Evolutionary conservation across 1,139 yeast species (phyloP).

Genomic region (Protomyces arabidopsidicola): DNA sequence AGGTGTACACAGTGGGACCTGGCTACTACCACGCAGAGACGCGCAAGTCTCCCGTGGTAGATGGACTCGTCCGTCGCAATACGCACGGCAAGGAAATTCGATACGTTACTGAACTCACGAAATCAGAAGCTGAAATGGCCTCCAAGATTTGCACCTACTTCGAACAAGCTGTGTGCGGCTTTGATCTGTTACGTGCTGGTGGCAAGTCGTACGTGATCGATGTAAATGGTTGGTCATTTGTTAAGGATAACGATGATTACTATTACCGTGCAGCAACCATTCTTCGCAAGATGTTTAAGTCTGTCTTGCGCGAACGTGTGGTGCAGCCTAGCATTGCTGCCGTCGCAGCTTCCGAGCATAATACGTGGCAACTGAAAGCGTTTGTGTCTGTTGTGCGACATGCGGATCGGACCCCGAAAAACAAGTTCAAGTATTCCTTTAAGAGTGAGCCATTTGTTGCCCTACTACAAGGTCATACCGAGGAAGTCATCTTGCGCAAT

Average conservation of each 20-base stretch:
- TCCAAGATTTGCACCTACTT: constrained; percentile 66
- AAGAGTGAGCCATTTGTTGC: constrained; percentile 81
- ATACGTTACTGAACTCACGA: constrained; percentile 72
- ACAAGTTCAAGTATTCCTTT: constrained; percentile 92
- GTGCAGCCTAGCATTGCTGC: constrained; percentile 31
- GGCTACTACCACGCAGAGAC: constrained; percentile 95
- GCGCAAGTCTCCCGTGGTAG: constrained; percentile 96
- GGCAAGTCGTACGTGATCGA: constrained; percentile 92
- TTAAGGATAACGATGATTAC: constrained; percentile 81
- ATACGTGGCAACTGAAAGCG: constrained; percentile 96
- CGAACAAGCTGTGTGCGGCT: constrained; percentile 96
- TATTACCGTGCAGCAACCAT: constrained; percentile 81
- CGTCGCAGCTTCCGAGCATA: constrained; percentile 54
- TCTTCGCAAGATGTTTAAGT: constrained; percentile 64
- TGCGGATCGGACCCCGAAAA: constrained; percentile 99
- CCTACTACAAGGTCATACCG: constrained; percentile 85
- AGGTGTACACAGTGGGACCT: constrained; percentile 95
- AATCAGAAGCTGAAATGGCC: constrained; percentile 77
- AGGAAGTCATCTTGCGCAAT: constrained; percentile 89
- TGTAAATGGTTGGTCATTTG: constrained; percentile 97
- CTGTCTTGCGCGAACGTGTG: constrained; percentile 55
- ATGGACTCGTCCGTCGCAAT: constrained; percentile 94
- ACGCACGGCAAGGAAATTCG: constrained; percentile 97
- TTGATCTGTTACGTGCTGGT: constrained; percentile 82
- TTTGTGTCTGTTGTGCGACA: constrained; percentile 88